Percentiles rank a stretch among this genome's conserved stretches.
phyloP scores from a whole-genome alignment of 495 filamentous ascomycete species.

The Talaromyces wortmannii region DNA sequence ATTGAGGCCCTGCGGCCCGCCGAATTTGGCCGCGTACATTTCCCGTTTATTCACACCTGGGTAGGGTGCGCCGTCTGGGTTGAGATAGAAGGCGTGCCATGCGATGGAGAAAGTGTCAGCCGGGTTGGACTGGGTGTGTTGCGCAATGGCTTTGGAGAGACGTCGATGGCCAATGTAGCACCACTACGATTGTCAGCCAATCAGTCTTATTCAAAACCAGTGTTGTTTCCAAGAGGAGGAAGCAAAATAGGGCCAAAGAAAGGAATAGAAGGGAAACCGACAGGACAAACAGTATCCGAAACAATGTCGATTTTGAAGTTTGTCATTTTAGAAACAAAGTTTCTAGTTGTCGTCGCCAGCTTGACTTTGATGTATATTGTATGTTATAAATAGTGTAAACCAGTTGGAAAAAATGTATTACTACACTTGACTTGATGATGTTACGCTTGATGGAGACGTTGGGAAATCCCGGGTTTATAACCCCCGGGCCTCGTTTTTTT shows the following conservation, averaged over 20 bases:
- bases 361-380: too few species aligned
- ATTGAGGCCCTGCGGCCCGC: conserved; percentile 40
- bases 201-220: too few species aligned
- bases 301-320: conserved; percentile 71
- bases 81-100: conserved; percentile 79
- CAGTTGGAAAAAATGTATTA: too few species aligned
- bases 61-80: conserved; percentile 51
- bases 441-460: too few species aligned
- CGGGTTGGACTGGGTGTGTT: conserved; percentile 54
- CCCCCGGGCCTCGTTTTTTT: too few species aligned
- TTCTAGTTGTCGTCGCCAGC: too few species aligned
- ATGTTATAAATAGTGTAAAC: too few species aligned
- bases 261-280: conserved; percentile 17
- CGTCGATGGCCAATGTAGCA: conserved; percentile 82
- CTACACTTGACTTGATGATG: too few species aligned
- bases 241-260: not conserved
- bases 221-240: not conserved
- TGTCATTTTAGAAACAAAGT: conserved; percentile 48
- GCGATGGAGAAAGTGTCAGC: conserved; percentile 62
- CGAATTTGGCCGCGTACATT: conserved; percentile 51
- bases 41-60: conserved; percentile 49
- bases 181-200: conserved; percentile 24
- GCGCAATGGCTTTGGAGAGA: conserved; percentile 59
- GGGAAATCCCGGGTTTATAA: too few species aligned
- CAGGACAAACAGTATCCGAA: conserved; percentile 71